Evolutionary conservation across 164 flowering plant species (phyloP).

Genomic region (Berberis vulgaris): DNA sequence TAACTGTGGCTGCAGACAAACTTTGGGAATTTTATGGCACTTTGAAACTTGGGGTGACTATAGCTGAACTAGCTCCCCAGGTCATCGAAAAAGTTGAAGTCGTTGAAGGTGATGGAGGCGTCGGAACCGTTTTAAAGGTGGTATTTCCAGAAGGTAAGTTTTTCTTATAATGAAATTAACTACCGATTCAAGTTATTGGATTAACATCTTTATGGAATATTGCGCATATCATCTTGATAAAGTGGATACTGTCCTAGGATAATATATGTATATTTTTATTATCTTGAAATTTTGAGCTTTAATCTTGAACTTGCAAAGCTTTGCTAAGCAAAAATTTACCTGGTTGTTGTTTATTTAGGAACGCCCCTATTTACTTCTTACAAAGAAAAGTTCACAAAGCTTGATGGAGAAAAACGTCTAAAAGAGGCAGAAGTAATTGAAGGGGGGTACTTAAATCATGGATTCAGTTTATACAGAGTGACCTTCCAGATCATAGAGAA

Average conservation of each 20-base stretch:
- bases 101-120: constrained; percentile 15
- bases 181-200: background rate
- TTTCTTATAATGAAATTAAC: background rate
- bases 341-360: background rate
- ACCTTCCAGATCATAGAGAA: constrained; percentile 25
- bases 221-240: background rate
- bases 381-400: constrained; percentile 32
- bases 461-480: constrained; percentile 18
- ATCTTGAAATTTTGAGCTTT: background rate
- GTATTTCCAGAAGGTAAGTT: constrained; percentile 3
- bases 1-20: constrained; percentile 5
- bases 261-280: background rate
- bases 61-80: constrained; percentile 1
- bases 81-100: constrained; percentile 6
- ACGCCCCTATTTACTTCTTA: background rate
- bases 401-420: constrained; percentile 27
- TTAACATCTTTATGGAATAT: background rate
- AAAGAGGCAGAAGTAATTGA: constrained; percentile 27
- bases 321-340: background rate
- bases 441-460: constrained; percentile 25
- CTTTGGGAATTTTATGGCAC: constrained; percentile 12
- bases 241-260: too few relatives aligned
- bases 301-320: background rate
- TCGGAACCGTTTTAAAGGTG: constrained; percentile 11
- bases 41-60: constrained; percentile 2